Evolutionary conservation across 2,329 filamentous ascomycete genomes (phyloP), one percentile per base, ranked within the genome.

Genomic region (Erysiphe pulchra): DNA sequence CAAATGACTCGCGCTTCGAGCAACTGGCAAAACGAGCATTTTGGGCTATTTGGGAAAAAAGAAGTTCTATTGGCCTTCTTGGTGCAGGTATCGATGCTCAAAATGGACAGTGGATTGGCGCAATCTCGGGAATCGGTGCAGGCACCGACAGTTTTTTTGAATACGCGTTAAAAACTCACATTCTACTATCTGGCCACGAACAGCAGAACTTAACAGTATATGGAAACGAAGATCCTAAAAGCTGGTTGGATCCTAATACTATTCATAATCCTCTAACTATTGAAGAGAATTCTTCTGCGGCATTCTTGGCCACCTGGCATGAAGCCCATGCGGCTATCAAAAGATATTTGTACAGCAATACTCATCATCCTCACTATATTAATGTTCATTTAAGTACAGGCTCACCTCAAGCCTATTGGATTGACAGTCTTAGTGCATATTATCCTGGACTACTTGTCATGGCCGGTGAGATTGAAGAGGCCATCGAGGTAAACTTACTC

Each of bases 61-160:
- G 86, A 51, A 94, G 83, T 58, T 72, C 76, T 37, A 83, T 93
- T 54, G 84, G 83, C 4, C 67, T 98, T 20, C 78, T 98, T 50
- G 90, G 87, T 8, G 80, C 84, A 47, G 87, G 86, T 2, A 85
- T 98, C 49, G 87, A 93, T 62, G 83, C 85, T 1, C 87, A 95
- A 57, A 80, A 75, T 28, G 90, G 87, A 0, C 70, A 80, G 52
- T 98, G 90, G 90, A 77, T 90, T 32, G 80, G 80, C 9, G 71
- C 81, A 1, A 86, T 83, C 59, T 78, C 87, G n/a, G 87, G 90
- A 30, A 92, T 98, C 53, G 90, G 90, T 44, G 90, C 90, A 8
- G 90, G 90, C 36, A 84, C 93, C 56, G 90, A 98, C 63, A 94
- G 86, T 62, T 98, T 98, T 63, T 95, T 93, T 56, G 90, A 98